These are phyloP conservation scores for Talaromyces sp. DNA, from an alignment of 2,329 filamentous ascomycete genomes.

Conservation along the genomic window DNA sequence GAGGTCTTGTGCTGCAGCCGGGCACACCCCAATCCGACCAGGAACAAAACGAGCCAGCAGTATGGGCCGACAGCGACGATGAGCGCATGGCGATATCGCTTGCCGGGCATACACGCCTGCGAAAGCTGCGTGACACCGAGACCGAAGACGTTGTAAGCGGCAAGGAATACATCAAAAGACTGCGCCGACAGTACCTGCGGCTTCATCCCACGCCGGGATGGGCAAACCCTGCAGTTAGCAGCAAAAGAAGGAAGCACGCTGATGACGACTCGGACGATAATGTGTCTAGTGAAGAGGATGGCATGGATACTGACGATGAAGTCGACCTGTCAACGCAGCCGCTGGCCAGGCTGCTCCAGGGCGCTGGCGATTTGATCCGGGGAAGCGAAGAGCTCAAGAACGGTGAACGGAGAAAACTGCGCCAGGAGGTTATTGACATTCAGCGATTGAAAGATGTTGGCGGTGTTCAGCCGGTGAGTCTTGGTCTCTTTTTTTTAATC, in stretches of 20 bases:
- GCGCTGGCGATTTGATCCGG: constrained; percentile 61
- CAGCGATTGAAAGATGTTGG: constrained; percentile 83
- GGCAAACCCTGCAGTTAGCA: constrained; percentile 47
- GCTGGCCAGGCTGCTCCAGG: constrained; percentile 72
- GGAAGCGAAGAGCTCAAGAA: constrained; percentile 41
- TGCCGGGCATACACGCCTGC: constrained; percentile 65
- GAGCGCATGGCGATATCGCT: constrained; percentile 81
- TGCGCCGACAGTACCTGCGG: constrained; percentile 69
- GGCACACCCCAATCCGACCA: constrained; percentile 35
- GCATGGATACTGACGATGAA: constrained; percentile 53
- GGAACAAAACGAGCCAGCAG: constrained; percentile 25
- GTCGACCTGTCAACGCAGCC: constrained; percentile 60
- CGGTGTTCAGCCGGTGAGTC: constrained; percentile 62
- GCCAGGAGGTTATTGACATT: constrained; percentile 84
- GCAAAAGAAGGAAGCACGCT: constrained; percentile 39
- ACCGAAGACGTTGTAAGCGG: constrained; percentile 82
- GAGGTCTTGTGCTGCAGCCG: constrained; percentile 24
- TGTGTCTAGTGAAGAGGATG: constrained; percentile 42
- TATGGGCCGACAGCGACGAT: constrained; percentile 94
- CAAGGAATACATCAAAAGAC: constrained; percentile 72
- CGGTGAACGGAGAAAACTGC: constrained; percentile 63
- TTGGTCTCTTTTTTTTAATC: background rate
- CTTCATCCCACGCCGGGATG: constrained; percentile 59
- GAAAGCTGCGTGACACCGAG: constrained; percentile 76
- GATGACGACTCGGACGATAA: constrained; percentile 23